Evolutionary conservation across 495 filamentous ascomycete genomes (phyloP), one percentile per base, ranked within the genome.

Genomic region (Hypoxylon trugodes): DNA sequence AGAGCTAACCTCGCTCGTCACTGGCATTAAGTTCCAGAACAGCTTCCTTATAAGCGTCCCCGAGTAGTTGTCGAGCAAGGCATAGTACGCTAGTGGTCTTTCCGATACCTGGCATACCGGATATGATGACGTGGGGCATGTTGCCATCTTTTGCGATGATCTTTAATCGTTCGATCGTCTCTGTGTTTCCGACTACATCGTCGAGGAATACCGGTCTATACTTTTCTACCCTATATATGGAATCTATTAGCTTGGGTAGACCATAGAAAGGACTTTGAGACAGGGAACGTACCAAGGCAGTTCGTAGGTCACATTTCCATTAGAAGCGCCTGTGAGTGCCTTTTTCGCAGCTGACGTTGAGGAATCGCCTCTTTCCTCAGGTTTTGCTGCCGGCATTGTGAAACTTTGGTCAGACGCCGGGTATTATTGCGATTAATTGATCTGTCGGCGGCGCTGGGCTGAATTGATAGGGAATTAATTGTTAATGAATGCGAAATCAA

Each of bases 131-230:
- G 76, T 99, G 95, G 4, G 95, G 95, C 91, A 99, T 97, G 78
- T 99, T 99, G 67, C 95, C 95, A 81, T 99, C 95, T 76, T 93
- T 95, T 13, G 96, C 93, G 65, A 99, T 99, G 66, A 99, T 98
- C 75, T 99, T 98, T 65, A 99, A 81, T 15, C 95, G 90, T 76
- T 97, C 96, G 66, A 99, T 89, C 0, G 95, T 99, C 73, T 99
- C 95, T 9, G 88, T 96, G 73, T 99, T 99, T 59, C 95, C 95
- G 51, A 98, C 96, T 45, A 99, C 87, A 72, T 99, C 95, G 78
- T 97, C 92, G 28, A 99, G 89, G 79, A 92, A 91, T 46, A 93
- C 80, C 0, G 95, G 95, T 36, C 95, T 86, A 77, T 99, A 99
- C 74, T 99, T 99, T 76, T 99, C 95, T 32, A 99, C 96, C 95